Conservation (phyloP, 2,329 filamentous ascomycete species). For the Hawksworthiomyces lignivorus region DNA sequence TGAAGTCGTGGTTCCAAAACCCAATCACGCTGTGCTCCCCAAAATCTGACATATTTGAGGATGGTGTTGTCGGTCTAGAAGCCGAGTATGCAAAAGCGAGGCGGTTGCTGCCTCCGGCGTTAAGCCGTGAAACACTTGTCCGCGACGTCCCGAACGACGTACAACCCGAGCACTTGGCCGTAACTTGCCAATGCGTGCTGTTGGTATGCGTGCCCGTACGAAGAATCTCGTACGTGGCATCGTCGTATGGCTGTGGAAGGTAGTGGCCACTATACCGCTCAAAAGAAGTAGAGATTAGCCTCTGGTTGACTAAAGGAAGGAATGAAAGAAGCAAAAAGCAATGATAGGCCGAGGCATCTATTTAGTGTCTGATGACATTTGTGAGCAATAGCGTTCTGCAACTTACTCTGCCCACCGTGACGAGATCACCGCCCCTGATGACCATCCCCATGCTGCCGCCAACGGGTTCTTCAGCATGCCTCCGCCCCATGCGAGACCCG, state of each 20-base stretch:
- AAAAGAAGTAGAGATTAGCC: neutral
- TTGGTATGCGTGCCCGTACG: slow-evolving; percentile 29
- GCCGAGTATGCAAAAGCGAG: slow-evolving; percentile 22
- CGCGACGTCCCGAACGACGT: slow-evolving; percentile 16
- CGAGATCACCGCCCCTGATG: slow-evolving; percentile 6
- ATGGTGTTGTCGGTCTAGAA: slow-evolving; percentile 13
- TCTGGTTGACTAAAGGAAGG: too few species aligned
- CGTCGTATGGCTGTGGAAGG: slow-evolving; percentile 22
- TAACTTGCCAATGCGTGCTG: slow-evolving; percentile 32
- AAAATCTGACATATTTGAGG: slow-evolving; percentile 16
- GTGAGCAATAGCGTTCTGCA: too few species aligned
- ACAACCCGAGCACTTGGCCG: slow-evolving; percentile 33
- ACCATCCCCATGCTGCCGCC: slow-evolving; percentile 13
- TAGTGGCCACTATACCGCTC: slow-evolving; percentile 25
- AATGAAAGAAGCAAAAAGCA: neutral
- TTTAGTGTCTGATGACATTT: too few species aligned
- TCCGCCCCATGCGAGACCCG: slow-evolving; percentile 17
- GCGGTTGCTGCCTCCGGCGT: slow-evolving; percentile 19
- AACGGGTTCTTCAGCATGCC: slow-evolving; percentile 15
- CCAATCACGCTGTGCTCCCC: slow-evolving; percentile 20
- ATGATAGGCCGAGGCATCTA: too few species aligned
- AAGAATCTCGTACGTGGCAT: slow-evolving; percentile 25
- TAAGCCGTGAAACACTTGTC: slow-evolving; percentile 11
- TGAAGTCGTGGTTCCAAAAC: slow-evolving; percentile 23
- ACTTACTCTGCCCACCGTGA: slow-evolving; percentile 10